phyloP scores from a whole-genome alignment of 2,329 filamentous ascomycete genomes.

The Neonectria neomacrospora region DNA sequence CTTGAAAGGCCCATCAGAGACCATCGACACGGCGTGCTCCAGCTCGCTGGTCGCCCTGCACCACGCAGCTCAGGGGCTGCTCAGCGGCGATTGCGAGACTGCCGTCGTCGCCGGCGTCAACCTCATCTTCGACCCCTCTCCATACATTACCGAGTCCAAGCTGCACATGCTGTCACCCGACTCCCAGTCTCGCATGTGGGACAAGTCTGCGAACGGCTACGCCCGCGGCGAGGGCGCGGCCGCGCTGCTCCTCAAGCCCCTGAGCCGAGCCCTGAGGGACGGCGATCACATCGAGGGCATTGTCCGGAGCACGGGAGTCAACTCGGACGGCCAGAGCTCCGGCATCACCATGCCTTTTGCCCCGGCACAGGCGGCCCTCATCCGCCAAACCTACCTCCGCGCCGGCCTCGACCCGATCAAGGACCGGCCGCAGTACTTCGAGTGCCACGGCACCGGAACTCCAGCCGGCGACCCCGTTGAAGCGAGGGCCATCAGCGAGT shows the following conservation, averaged over 20 bases:
- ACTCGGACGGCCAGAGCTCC: conserved; percentile 62
- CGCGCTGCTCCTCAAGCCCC: conserved; percentile 24
- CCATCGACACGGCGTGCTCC: conserved; percentile 52
- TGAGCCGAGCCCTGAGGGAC: conserved; percentile 46
- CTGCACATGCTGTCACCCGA: conserved; percentile 52
- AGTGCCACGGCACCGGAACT: conserved; percentile 50
- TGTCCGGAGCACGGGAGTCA: conserved; percentile 60
- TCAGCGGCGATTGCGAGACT: conserved; percentile 45
- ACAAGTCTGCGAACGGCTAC: conserved; percentile 21
- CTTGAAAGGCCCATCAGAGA: conserved; percentile 49
- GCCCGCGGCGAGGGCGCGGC: conserved; percentile 27
- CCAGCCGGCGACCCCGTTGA: conserved; percentile 61
- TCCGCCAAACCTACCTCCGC: conserved; percentile 50
- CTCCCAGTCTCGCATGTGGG: conserved; percentile 28
- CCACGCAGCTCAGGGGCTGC: conserved; percentile 42
- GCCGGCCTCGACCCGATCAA: conserved; percentile 50
- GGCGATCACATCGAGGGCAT: conserved; percentile 64
- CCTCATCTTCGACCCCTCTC: conserved; percentile 42
- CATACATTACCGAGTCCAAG: conserved; percentile 48
- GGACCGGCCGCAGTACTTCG: conserved; percentile 54
- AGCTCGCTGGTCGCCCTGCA: conserved; percentile 46
- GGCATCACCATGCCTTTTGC: conserved; percentile 53
- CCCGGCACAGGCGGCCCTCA: conserved; percentile 52
- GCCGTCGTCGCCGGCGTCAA: conserved; percentile 53
- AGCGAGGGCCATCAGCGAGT: conserved; percentile 56